phyloP scores from a whole-genome alignment of 352 stramenopile genomes.

The Hyphochytrium catenoides region DNA sequence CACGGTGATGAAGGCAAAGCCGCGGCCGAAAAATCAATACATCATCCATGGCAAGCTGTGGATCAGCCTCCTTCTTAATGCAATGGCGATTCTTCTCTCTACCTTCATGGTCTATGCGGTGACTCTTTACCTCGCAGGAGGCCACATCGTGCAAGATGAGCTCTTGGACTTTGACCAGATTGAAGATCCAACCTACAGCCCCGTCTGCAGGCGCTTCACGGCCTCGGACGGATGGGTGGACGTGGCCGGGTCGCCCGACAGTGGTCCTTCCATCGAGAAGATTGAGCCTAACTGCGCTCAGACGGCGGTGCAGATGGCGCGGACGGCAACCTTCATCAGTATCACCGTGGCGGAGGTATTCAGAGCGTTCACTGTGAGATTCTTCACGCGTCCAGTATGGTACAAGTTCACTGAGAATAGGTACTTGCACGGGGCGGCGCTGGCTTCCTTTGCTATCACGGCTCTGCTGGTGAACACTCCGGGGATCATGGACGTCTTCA shows the following conservation, averaged over 20 bases:
- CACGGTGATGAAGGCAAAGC: conserved; percentile 28
- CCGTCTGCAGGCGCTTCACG: too few species aligned
- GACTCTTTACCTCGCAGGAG: conserved; percentile 38
- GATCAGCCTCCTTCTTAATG: conserved; percentile 27
- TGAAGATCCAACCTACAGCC: too few species aligned
- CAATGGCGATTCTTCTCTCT: conserved; percentile 18
- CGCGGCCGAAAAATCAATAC: conserved; percentile 22
- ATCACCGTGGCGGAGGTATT: conserved; percentile 41
- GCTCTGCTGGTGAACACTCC: conserved; percentile 25
- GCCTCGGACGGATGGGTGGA: too few species aligned
- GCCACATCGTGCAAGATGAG: too few species aligned
- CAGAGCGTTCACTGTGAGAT: conserved; percentile 40
- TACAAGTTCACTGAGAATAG: conserved; percentile 30
- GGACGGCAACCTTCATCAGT: conserved; percentile 43
- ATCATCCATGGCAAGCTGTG: conserved; percentile 33
- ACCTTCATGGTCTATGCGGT: conserved; percentile 23
- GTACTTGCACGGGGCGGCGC: conserved; percentile 26
- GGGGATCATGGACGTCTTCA: conserved; percentile 31
- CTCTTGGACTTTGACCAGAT: too few species aligned
- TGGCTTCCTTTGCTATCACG: conserved; percentile 25
- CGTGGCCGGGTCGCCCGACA: too few species aligned
- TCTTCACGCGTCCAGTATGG: conserved; percentile 34
- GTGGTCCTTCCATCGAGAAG: too few species aligned
- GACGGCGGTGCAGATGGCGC: too few species aligned
- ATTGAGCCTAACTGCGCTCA: too few species aligned